Percentiles rank a stretch among this genome's conserved stretches.
Evolutionary conservation across 2,329 filamentous ascomycete genomes (phyloP).

Genomic region (Fusarium veterinarium): DNA sequence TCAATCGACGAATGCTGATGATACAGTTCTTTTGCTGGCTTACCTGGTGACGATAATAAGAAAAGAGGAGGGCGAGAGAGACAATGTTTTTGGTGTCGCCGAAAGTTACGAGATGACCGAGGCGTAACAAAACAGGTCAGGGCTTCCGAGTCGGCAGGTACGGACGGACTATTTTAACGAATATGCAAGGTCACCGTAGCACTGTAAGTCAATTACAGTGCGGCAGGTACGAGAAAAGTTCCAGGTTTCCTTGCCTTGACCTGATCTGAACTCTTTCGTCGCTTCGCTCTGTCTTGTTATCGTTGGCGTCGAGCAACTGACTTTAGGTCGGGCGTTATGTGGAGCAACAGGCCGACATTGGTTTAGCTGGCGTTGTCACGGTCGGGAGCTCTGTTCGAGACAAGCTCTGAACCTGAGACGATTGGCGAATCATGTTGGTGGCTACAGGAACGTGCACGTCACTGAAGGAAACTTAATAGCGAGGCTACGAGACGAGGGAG

Average conservation of each 20-base stretch:
- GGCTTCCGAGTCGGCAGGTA: constrained; percentile 19
- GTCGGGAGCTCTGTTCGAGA: constrained; percentile 26
- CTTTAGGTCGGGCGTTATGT: constrained; percentile 23
- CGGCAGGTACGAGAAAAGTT: constrained; percentile 4
- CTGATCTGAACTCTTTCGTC: constrained; percentile 24
- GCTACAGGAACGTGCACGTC: constrained; percentile 35
- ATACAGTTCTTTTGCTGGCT: constrained; percentile 17
- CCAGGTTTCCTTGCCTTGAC: constrained; percentile 17
- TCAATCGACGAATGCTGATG: constrained; percentile 8
- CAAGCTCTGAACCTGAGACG: constrained; percentile 24
- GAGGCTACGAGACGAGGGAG: not conserved
- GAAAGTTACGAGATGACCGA: constrained; percentile 18
- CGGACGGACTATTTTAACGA: constrained; percentile 10
- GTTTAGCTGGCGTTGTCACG: constrained; percentile 14
- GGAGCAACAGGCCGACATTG: constrained; percentile 20
- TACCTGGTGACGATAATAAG: constrained; percentile 29
- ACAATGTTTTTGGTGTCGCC: constrained; percentile 19
- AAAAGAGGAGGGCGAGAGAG: constrained; percentile 14
- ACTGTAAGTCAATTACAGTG: not conserved
- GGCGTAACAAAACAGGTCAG: constrained; percentile 14
- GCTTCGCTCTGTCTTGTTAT: constrained; percentile 13
- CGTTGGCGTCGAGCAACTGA: constrained; percentile 18
- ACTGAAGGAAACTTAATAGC: constrained; percentile 24
- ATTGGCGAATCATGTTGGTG: constrained; percentile 33
- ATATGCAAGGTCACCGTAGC: not conserved